These are phyloP conservation scores for Apiospora pterosperma DNA, from an alignment of 2,329 filamentous ascomycete genomes.

Conservation along the genomic window DNA sequence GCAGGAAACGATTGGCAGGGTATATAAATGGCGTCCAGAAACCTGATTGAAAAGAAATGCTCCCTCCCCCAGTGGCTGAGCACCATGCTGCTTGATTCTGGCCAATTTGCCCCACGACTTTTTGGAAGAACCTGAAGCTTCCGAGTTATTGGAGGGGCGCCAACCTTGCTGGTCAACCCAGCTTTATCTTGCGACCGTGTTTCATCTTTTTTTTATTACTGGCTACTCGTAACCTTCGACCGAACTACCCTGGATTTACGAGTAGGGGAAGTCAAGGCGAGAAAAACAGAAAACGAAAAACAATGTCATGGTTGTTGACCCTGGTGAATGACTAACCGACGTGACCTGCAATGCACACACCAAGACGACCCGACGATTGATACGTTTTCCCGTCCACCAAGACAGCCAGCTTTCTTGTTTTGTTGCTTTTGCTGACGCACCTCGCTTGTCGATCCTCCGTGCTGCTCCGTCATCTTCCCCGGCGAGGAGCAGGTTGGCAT, in stretches of 20 bases:
- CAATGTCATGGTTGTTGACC: too few relatives aligned
- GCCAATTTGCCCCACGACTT: constrained; percentile 1
- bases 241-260: neutral
- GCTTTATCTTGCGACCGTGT: neutral
- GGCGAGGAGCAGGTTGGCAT: neutral
- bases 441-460: neutral
- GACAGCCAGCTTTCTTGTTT: neutral
- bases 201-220: too few relatives aligned
- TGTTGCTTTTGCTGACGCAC: neutral
- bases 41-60: neutral
- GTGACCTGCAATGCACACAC: too few relatives aligned
- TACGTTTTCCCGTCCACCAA: neutral
- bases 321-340: too few relatives aligned
- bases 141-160: neutral
- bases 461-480: neutral
- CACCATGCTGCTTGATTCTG: neutral
- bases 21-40: neutral
- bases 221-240: neutral
- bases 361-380: neutral
- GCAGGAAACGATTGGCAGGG: neutral
- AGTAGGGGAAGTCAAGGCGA: neutral
- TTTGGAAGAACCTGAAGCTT: constrained; percentile 1
- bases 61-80: neutral
- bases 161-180: neutral
- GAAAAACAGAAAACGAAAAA: neutral